Evolutionary conservation across 371 early-diverging fungal species (phyloP).

Genomic region (Mucor irregularis): DNA sequence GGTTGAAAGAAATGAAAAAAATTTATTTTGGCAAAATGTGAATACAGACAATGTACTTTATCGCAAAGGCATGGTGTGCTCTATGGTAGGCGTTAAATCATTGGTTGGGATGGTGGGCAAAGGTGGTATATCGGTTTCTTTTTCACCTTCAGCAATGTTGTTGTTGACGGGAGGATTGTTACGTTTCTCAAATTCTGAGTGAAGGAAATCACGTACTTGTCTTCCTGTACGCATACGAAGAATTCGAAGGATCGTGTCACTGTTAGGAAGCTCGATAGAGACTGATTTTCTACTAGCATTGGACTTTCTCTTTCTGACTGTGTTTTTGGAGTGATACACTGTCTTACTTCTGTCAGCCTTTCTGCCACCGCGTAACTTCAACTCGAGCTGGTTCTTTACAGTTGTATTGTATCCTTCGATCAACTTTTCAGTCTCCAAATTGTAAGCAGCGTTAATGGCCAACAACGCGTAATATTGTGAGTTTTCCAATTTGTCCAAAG

Average conservation of each 20-base stretch:
- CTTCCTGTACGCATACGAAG: conserved; percentile 54
- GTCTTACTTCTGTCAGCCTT: conserved; percentile 46
- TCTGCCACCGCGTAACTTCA: conserved; percentile 38
- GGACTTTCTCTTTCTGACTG: conserved; percentile 33
- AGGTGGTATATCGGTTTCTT: conserved; percentile 15
- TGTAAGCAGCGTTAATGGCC: conserved; percentile 64
- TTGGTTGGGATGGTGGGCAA: conserved; percentile 20
- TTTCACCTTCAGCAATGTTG: neutral
- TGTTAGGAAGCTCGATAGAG: conserved; percentile 44
- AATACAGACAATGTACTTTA: neutral
- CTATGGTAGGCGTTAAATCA: conserved; percentile 21
- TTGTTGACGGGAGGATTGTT: conserved; percentile 27
- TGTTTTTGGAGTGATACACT: conserved; percentile 45
- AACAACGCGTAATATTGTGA: conserved; percentile 72
- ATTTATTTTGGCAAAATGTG: neutral
- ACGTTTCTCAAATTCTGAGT: conserved; percentile 37
- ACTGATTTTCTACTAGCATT: conserved; percentile 19
- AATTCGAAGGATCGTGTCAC: conserved; percentile 55
- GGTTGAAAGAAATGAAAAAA: neutral
- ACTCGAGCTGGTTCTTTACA: conserved; percentile 42
- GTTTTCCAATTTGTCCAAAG: conserved; percentile 72
- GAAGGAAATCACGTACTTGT: conserved; percentile 49
- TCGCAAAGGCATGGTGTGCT: conserved; percentile 16
- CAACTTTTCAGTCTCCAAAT: conserved; percentile 57
- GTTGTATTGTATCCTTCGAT: conserved; percentile 60